Evolutionary conservation across 2,329 filamentous ascomycete species (phyloP).

Genomic region (Talaromyces sp.): DNA sequence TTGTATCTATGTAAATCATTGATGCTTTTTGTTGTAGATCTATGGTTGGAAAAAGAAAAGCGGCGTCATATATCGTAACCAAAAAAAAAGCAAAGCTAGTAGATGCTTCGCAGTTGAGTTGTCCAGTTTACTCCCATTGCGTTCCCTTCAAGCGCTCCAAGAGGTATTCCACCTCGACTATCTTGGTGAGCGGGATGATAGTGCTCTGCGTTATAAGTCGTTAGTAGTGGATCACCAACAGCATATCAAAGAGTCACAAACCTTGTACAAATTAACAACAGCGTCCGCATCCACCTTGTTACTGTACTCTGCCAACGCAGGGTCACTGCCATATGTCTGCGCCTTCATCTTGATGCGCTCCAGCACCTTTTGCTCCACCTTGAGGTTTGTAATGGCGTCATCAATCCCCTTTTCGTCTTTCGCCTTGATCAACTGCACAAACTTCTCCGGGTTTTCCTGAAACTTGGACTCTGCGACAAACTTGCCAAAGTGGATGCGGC

Average conservation of each 20-base stretch:
- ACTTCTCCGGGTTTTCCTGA: conserved; percentile 71
- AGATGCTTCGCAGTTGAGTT: neutral
- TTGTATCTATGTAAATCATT: neutral
- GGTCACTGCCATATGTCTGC: conserved; percentile 88
- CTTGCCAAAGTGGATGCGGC: conserved; percentile 95
- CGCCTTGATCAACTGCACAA: conserved; percentile 75
- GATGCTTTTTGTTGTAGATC: neutral
- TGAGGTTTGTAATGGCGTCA: conserved; percentile 81
- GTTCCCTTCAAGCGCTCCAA: conserved; percentile 76
- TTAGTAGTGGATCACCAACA: conserved; percentile 1
- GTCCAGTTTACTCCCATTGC: conserved; percentile 39
- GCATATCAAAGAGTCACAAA: conserved; percentile 18
- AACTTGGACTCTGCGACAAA: conserved; percentile 98
- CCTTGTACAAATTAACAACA: conserved; percentile 79
- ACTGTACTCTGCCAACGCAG: conserved; percentile 52
- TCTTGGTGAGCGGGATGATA: conserved; percentile 96
- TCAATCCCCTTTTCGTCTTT: conserved; percentile 77
- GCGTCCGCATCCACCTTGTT: conserved; percentile 88
- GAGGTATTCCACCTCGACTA: conserved; percentile 95
- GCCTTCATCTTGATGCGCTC: conserved; percentile 84
- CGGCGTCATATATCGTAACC: neutral
- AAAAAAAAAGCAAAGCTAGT: neutral
- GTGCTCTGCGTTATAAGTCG: conserved; percentile 46
- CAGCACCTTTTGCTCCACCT: conserved; percentile 87
- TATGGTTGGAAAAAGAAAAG: neutral